Conservation (phyloP, 345 rosid genomes). For the Excoecaria agallocha region DNA sequence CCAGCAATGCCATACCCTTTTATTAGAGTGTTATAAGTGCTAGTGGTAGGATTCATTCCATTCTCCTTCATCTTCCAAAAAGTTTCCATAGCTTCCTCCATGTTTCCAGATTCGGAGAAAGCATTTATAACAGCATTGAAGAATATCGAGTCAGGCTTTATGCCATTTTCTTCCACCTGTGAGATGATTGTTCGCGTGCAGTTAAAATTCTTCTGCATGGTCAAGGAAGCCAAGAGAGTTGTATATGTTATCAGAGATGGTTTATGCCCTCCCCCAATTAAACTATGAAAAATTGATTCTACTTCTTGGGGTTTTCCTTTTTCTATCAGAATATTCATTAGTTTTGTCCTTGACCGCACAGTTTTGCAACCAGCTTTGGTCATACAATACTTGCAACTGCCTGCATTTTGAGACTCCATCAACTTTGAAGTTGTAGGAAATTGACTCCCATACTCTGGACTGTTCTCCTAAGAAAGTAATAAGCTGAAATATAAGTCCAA, state of each 20-base stretch:
- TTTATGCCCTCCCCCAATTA: conserved; percentile 50
- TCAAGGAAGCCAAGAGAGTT: conserved; percentile 59
- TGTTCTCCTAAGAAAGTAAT: conserved; percentile 17
- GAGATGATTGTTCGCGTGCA: conserved; percentile 47
- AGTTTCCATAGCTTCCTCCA: conserved; percentile 48
- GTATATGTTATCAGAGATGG: conserved; percentile 56
- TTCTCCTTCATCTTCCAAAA: conserved; percentile 55
- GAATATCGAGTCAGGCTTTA: conserved; percentile 49
- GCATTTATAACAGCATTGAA: conserved; percentile 63
- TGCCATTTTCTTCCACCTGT: conserved; percentile 45
- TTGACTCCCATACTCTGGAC: conserved; percentile 15
- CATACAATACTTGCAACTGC: conserved; percentile 28
- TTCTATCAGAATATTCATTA: conserved; percentile 52
- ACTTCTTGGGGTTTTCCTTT: conserved; percentile 57
- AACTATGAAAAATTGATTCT: conserved; percentile 36
- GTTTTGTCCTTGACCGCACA: conserved; percentile 54
- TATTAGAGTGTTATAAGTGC: conserved; percentile 60
- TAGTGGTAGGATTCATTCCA: conserved; percentile 52
- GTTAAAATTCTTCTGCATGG: conserved; percentile 46
- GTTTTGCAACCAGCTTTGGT: conserved; percentile 45
- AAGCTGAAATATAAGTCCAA: not conserved
- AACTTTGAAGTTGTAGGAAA: conserved; percentile 13
- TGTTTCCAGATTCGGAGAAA: conserved; percentile 56
- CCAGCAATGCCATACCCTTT: conserved; percentile 64
- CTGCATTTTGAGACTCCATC: conserved; percentile 11